Percentiles rank a stretch among this genome's conserved stretches.
Conservation (phyloP, 768 basidiomycete species). For the Psilocybe subaeruginosa region DNA sequence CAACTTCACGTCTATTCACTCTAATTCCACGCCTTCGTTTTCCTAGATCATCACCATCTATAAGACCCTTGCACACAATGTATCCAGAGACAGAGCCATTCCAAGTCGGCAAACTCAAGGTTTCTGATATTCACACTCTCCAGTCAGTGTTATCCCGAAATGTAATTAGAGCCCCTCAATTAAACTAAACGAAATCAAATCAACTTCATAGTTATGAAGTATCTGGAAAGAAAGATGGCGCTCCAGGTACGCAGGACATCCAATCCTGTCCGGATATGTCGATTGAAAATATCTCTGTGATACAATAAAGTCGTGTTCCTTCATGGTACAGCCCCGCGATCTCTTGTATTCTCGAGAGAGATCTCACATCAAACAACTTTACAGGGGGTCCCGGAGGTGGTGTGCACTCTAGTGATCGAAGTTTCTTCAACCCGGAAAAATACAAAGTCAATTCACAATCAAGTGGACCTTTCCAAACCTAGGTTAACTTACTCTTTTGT, state of each 20-base stretch:
- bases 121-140: constrained; percentile 74
- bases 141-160: constrained; percentile 48
- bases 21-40: constrained; percentile 6
- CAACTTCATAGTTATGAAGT: constrained; percentile 69
- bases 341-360: constrained; percentile 1
- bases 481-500: not conserved
- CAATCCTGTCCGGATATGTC: not conserved
- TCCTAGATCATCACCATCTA: not conserved
- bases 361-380: not conserved
- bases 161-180: not conserved
- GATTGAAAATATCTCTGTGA: not conserved
- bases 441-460: constrained; percentile 60
- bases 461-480: not conserved
- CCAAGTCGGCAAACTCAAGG: constrained; percentile 65
- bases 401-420: constrained; percentile 63
- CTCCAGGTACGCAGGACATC: constrained; percentile 57
- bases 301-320: constrained; percentile 67
- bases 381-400: constrained; percentile 85
- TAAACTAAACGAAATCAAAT: constrained; percentile 6
- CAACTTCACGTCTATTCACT: not conserved
- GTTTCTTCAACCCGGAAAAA: constrained; percentile 83
- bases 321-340: constrained; percentile 51
- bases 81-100: constrained; percentile 73
- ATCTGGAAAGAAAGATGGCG: constrained; percentile 76
- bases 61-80: constrained; percentile 35